A percentile compares a stretch with the other conserved stretches of the same genome.
Conservation (phyloP, 257 asterid species). For the Misopates orontium region DNA sequence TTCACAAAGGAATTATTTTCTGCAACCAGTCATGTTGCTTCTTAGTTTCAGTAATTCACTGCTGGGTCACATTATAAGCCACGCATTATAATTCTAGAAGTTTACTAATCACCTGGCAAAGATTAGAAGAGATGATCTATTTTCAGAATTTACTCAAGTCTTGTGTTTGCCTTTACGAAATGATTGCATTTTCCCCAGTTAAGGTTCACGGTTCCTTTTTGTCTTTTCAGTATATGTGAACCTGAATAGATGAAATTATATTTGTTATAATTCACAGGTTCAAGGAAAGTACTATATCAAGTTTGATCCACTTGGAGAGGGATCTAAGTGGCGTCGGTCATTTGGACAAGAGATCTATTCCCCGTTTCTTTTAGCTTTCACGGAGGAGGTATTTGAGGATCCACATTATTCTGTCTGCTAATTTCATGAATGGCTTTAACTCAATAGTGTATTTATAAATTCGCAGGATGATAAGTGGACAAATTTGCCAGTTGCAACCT, state of each 20-base stretch:
- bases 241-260: constrained; percentile 11
- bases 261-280: constrained; percentile 44
- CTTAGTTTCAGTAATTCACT: background rate
- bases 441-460: constrained; percentile 14
- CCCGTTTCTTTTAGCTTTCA: constrained; percentile 85
- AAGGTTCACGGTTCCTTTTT: too few species aligned
- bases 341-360: constrained; percentile 95
- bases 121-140: too few species aligned
- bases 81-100: too few species aligned
- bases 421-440: constrained; percentile 12
- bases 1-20: background rate
- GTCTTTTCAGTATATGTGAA: background rate
- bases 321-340: constrained; percentile 95
- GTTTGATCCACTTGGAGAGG: constrained; percentile 82
- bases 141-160: too few species aligned
- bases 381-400: constrained; percentile 62
- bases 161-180: too few species aligned
- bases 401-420: background rate
- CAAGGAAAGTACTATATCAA: constrained; percentile 82
- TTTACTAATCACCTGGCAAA: too few species aligned
- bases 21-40: background rate
- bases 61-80: background rate
- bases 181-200: too few species aligned
- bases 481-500: constrained; percentile 58
- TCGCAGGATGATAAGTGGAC: constrained; percentile 60